Base-by-base conservation (phyloP, 1,284 basidiomycete genomes). In the Leccinum griseonigrum region DNA sequence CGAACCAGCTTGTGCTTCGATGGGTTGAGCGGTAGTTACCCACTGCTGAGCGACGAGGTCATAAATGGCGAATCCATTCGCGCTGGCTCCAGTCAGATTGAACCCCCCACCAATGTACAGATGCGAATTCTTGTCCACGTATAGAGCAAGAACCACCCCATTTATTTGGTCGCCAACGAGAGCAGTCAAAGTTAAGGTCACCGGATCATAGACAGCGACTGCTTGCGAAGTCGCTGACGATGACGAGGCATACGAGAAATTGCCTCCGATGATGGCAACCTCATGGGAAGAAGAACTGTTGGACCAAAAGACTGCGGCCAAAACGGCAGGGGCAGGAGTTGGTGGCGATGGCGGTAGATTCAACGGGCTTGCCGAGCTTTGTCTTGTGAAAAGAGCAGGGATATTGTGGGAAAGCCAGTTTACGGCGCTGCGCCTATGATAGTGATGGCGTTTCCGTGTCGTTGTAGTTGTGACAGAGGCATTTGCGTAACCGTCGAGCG, bases 221-320 rank as follows among this genome's bases (percentile, higher is more conserved):
- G 84, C 89, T 64, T 80, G 78, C 7, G 82, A 77, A n/a, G 69
- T 74, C 9, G 76, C 69, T 1, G 81, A 77, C 8, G 79, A 79
- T 16, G 78, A 71, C 11, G 77, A 72, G 3, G 80, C 69, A 68
- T 89, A 90, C 3, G 88, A 86, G 73, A 97, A 98, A 76, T 97
- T 95, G 55, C 96, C 96, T 43, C 95, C 96, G 56, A 98, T 79
- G 65, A 98, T 85, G 43, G 85, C 87, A 53, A 94, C 77, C 63
- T 91, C 82, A 51, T 80, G 78, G 3, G 82, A 82, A 5, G 85
- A 85, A 1, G 88, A 85, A 46, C 81, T 81, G 70, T 97, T 97
- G 16, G 86, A 90, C 92, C 93, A 98, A 79, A 96, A 98, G 2
- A 86, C 85, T 38, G 94, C 96, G 0, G 93, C 84, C 50, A 97